Conservation (phyloP, 1,284 basidiomycete species). For the Ganoderma lingzhi region DNA sequence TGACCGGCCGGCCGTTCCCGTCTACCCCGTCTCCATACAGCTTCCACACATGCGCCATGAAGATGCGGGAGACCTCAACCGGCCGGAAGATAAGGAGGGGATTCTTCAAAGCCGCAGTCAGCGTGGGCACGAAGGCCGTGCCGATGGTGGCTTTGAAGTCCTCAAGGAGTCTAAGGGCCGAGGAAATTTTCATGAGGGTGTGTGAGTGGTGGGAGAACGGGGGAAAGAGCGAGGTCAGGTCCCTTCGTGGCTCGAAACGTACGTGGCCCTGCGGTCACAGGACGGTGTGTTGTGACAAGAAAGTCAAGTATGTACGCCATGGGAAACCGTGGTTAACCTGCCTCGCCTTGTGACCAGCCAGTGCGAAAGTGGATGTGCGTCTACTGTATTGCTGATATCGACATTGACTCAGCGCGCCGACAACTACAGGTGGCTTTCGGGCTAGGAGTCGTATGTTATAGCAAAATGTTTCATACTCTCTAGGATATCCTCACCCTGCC, state of each 20-base stretch:
- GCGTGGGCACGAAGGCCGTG: constrained; percentile 55
- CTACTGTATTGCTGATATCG: no score
- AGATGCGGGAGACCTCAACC: constrained; percentile 54
- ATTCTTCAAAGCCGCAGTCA: constrained; percentile 47
- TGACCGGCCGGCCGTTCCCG: not conserved
- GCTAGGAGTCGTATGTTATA: no score
- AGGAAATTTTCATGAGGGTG: constrained; percentile 52
- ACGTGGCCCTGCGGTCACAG: constrained; percentile 4
- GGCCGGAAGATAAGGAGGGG: constrained; percentile 60
- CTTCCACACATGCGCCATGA: constrained; percentile 69
- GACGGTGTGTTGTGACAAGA: not conserved
- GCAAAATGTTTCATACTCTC: no score
- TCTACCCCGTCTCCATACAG: constrained; percentile 39
- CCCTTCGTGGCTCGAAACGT: not conserved
- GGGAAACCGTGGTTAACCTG: not conserved
- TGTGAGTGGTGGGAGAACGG: not conserved
- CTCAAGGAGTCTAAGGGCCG: constrained; percentile 47
- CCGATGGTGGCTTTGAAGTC: constrained; percentile 52
- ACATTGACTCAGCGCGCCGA: no score
- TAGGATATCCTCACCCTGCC: no score
- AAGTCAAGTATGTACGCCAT: not conserved
- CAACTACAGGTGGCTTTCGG: no score
- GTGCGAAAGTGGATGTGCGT: no score
- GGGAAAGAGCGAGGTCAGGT: not conserved
- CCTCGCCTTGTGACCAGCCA: not conserved